phyloP scores from a whole-genome alignment of 176 grass and related monocot species.

The Phyllostachys edulis region DNA sequence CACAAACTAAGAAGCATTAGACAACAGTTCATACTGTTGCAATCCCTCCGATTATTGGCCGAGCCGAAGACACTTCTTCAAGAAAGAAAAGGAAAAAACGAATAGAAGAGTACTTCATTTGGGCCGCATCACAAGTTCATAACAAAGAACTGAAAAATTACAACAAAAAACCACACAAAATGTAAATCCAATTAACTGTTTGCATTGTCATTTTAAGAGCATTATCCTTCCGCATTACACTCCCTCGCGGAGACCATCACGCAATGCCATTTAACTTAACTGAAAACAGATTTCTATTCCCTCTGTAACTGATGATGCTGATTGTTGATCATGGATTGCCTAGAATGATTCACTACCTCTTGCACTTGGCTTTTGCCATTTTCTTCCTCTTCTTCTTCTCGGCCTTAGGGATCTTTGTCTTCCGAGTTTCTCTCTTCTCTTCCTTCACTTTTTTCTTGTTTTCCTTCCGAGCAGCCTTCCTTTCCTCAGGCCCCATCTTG shows the following conservation, averaged over 20 bases:
- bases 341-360: conserved; percentile 38
- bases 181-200: neutral
- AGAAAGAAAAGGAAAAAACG: neutral
- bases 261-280: neutral
- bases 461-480: conserved; percentile 67
- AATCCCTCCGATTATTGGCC: neutral
- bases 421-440: conserved; percentile 77
- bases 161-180: neutral
- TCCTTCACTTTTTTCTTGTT: conserved; percentile 96
- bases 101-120: neutral
- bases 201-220: neutral
- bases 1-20: neutral
- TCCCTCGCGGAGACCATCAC: neutral
- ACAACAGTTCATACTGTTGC: neutral
- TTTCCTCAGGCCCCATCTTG: conserved; percentile 69
- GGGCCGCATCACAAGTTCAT: neutral
- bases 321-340: neutral
- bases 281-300: neutral
- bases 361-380: conserved; percentile 90
- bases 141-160: neutral
- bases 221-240: neutral
- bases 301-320: neutral
- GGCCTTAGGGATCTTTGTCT: conserved; percentile 69
- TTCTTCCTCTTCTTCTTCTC: conserved; percentile 96
- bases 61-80: neutral